Evolutionary conservation across 2,329 filamentous ascomycete genomes (phyloP), one percentile per base, ranked within the genome.

Genomic region (Fusarium luffae): DNA sequence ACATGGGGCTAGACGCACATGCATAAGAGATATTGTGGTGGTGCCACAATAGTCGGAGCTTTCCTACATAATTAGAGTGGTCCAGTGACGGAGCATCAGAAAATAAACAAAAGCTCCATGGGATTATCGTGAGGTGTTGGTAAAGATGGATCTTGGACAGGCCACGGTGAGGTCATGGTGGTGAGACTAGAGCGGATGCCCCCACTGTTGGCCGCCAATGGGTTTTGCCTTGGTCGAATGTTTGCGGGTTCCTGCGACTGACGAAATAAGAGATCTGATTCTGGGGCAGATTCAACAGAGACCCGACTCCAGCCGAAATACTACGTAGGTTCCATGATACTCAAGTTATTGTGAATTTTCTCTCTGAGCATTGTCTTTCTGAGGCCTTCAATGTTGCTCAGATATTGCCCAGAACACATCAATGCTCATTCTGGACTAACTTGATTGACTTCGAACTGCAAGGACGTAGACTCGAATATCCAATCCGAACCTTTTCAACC

Each of bases 91-190:
- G 12, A 49, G 46, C 19, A 25, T 14, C 14, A 40, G 49, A 19
- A 47, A 60, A 32, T 19, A 44, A 49, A 51, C 27, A 56, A 40
- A 57, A 37, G 18, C 34, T n/a, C 34, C 34, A 37, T 37, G 18
- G 18, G 10, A 37, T 37, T 37, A n/a, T 37, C 30, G 30, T 37
- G 34, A 37, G 34, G 34, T 34, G 54, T 32, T 19, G 30, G 6
- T 49, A 34, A 48, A 48, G 41, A 49, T 63, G 42, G 25, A 57
- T 56, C 46, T 30, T 40, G 62, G 48, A 63, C 55, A 59, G 66
- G 28, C 69, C 67, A 70, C 59, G 58, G 60, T 72, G 70, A 72
- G 70, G 70, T 72, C 70, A 72, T 73, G 70, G 70, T 72, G 70
- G 70, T 72, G 58, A 72, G 70, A 72, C 65, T 18, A 25, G 27